A percentile compares a stretch with the other conserved stretches of the same genome.
These are phyloP conservation scores for Gaultheria prostrata DNA, from an alignment of 148 eudicot genomes.

Conservation along the genomic window DNA sequence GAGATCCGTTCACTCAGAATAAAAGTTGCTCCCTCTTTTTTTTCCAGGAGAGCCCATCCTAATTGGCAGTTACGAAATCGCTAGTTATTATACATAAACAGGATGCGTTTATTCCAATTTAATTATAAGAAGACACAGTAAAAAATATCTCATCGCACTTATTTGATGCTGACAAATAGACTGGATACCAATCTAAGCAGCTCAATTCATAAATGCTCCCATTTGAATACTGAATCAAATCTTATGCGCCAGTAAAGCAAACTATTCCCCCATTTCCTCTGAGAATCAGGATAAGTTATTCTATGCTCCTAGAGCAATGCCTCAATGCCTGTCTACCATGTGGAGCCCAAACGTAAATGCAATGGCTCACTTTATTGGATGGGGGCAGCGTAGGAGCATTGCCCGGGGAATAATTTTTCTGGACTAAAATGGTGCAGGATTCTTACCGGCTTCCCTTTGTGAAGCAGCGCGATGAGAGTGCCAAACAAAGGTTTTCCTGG, in stretches of 20 bases:
- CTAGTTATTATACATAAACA: too few species aligned
- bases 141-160: too few species aligned
- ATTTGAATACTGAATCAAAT: background rate
- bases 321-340: background rate
- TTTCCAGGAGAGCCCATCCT: background rate
- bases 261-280: background rate
- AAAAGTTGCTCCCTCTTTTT: background rate
- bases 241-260: background rate
- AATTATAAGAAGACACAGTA: too few species aligned
- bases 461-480: conserved; percentile 80
- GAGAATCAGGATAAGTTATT: background rate
- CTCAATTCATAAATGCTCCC: background rate
- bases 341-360: background rate
- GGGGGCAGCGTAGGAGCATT: background rate
- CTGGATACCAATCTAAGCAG: background rate
- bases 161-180: too few species aligned
- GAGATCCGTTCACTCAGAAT: background rate
- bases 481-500: conserved; percentile 94
- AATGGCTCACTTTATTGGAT: background rate
- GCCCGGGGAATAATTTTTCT: too few species aligned
- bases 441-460: conserved; percentile 95
- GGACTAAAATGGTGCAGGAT: conserved; percentile 17
- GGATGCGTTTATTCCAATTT: too few species aligned
- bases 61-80: background rate
- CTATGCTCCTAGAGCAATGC: background rate